phyloP scores from a whole-genome alignment of 805 yeast species.

The Candida suzukii region DNA sequence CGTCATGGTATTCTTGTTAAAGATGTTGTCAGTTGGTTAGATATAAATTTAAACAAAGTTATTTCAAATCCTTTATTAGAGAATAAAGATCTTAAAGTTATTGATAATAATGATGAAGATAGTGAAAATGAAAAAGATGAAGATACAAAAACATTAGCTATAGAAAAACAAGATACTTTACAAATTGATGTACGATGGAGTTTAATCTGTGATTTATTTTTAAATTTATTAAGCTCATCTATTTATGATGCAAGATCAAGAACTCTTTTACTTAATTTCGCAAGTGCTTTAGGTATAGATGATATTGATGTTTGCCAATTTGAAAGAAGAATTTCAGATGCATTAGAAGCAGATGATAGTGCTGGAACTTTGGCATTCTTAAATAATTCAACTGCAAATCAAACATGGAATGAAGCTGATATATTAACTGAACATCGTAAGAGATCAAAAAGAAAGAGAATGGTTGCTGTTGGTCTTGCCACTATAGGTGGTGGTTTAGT shows the following conservation, averaged over 20 bases:
- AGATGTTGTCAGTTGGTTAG: conserved; percentile 64
- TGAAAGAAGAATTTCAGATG: conserved; percentile 84
- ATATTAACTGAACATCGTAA: conserved; percentile 69
- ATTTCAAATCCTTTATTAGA: conserved; percentile 44
- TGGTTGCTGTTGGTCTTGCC: conserved; percentile 88
- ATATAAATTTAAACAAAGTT: conserved; percentile 28
- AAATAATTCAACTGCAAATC: conserved; percentile 24
- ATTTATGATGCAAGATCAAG: conserved; percentile 87
- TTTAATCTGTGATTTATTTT: conserved; percentile 80
- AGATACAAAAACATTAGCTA: not conserved
- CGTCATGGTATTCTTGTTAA: conserved; percentile 71
- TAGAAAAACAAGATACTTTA: conserved; percentile 28
- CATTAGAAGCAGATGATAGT: conserved; percentile 74
- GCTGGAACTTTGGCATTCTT: conserved; percentile 17
- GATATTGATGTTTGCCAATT: conserved; percentile 77
- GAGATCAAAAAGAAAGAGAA: conserved; percentile 54
- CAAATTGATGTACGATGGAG: conserved; percentile 90
- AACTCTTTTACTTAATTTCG: conserved; percentile 65
- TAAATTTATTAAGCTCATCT: conserved; percentile 74
- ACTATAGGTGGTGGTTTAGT: conserved; percentile 95
- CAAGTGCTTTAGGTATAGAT: conserved; percentile 48
- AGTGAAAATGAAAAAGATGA: conserved; percentile 14
- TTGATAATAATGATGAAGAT: conserved; percentile 12
- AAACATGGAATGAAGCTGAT: conserved; percentile 65
- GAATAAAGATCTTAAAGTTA: conserved; percentile 4